Evolutionary conservation across 2,329 filamentous ascomycete genomes (phyloP).

Genomic region (Venturia effusa): DNA sequence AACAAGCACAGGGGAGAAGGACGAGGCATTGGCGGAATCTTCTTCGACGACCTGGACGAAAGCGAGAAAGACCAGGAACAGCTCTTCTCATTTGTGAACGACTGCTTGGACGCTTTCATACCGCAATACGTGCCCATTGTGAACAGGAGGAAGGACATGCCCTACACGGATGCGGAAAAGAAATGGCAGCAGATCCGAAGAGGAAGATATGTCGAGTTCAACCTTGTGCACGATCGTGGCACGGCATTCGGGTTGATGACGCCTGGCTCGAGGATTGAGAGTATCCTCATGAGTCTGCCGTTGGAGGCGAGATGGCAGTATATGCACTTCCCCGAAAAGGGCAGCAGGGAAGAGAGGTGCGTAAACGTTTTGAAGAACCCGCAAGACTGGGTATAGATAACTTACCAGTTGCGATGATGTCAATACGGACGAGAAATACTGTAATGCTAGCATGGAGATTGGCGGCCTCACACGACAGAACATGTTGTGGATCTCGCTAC

Average conservation of each 20-base stretch:
- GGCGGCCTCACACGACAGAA: too few species aligned
- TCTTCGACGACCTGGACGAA: conserved; percentile 95
- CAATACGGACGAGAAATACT: too few species aligned
- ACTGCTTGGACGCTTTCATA: conserved; percentile 75
- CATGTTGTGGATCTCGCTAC: too few species aligned
- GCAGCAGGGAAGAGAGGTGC: conserved; percentile 67
- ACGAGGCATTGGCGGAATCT: conserved; percentile 88
- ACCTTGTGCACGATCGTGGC: conserved; percentile 90
- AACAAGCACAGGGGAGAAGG: conserved; percentile 83
- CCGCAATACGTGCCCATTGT: conserved; percentile 88
- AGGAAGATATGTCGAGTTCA: conserved; percentile 97
- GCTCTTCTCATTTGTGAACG: conserved; percentile 79
- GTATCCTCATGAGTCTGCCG: conserved; percentile 93
- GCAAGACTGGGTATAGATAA: conserved; percentile 45
- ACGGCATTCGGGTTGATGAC: conserved; percentile 92
- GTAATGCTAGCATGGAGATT: too few species aligned
- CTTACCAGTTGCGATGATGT: too few species aligned
- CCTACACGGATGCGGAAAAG: conserved; percentile 76
- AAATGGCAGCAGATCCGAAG: conserved; percentile 92
- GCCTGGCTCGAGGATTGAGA: conserved; percentile 83
- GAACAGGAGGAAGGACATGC: conserved; percentile 80
- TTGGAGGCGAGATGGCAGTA: conserved; percentile 91
- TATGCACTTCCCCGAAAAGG: conserved; percentile 76
- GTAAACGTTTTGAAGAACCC: conserved; percentile 59
- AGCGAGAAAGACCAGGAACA: conserved; percentile 78